A percentile compares a stretch with the other conserved stretches of the same genome.
Evolutionary conservation across 2,329 filamentous ascomycete species (phyloP).

Genomic region (Neonectria sp.): DNA sequence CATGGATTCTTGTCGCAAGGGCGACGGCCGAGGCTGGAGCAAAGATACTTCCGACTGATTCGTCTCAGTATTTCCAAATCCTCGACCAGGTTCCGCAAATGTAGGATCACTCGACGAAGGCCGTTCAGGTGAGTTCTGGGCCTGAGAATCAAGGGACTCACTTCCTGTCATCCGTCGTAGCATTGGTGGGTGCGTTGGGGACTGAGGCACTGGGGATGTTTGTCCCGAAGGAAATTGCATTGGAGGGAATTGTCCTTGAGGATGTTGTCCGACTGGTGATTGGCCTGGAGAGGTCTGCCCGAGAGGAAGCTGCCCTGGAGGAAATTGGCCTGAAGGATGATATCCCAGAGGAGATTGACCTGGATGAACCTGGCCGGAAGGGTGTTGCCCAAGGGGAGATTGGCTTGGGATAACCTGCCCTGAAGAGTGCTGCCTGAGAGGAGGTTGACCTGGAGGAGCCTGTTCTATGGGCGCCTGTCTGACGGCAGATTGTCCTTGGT

Average conservation of each 20-base stretch:
- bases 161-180: conserved; percentile 36
- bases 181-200: conserved; percentile 26
- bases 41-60: conserved; percentile 12
- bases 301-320: conserved; percentile 1
- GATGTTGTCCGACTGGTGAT: conserved; percentile 4
- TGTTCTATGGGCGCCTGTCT: not conserved
- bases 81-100: conserved; percentile 12
- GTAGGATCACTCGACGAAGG: conserved; percentile 30
- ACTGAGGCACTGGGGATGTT: conserved; percentile 8
- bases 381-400: conserved; percentile 14
- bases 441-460: conserved; percentile 10
- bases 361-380: conserved; percentile 20
- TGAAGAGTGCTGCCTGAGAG: conserved; percentile 11
- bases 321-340: not conserved
- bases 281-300: conserved; percentile 22
- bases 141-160: conserved; percentile 34
- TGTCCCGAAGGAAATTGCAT: conserved; percentile 24
- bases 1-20: conserved; percentile 26
- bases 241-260: conserved; percentile 25
- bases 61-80: conserved; percentile 4
- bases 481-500: not conserved
- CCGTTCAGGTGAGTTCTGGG: conserved; percentile 29
- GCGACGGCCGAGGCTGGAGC: conserved; percentile 25
- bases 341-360: conserved; percentile 20
- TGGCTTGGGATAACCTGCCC: conserved; percentile 10